Base-by-base conservation (phyloP, 129 eudicot genomes). In the Lactuca sativa region DNA sequence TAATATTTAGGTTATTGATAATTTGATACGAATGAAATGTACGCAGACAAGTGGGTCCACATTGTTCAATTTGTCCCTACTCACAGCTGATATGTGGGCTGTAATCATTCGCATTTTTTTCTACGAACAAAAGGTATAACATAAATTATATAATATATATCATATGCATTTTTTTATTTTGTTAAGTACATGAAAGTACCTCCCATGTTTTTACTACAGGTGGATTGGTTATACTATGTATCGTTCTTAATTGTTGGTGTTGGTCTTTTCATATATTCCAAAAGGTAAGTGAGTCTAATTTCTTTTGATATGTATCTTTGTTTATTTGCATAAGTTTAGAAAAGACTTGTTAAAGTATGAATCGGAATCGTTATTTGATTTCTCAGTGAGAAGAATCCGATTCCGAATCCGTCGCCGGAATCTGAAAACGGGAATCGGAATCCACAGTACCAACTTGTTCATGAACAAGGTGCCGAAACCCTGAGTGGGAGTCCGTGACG, bases 11-110 rank as follows among this genome's bases (percentile, higher is more conserved):
- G 5, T 38, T 21, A 6, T 18, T 9, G 4, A 7, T 25, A 9
- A 4, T 8, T 44, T 75, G 61, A 48, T 56, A 16, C 7, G 31
- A 16, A 6, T 74, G 7, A 25, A 65, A n/a, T 40, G 8, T 18
- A 40, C 66, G 58, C 86, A 92, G 98, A 51, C 71, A 74, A 75
- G 96, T 63, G 98, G 98, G 52, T 58, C 98, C 43, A 83, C 96
- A 47, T 41, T 92, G 79, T 83, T 89, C 82, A 89, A 92, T 78
- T 90, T 92, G 36, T 92, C 98, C 34, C 77, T 86, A 48, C 85
- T 92, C 52, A 92, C 98, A 18, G 86, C 96, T 49, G 98, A 92
- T 77, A 86, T 89, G 98, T 92, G 98, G 98, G 98, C 87, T 57
- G 98, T 92, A 31, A 66, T 80, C 71, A 69, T 89, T 59, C 90